These are phyloP conservation scores for Flaveria ramosissima DNA, from an alignment of 129 eudicot genomes.

Conservation along the genomic window DNA sequence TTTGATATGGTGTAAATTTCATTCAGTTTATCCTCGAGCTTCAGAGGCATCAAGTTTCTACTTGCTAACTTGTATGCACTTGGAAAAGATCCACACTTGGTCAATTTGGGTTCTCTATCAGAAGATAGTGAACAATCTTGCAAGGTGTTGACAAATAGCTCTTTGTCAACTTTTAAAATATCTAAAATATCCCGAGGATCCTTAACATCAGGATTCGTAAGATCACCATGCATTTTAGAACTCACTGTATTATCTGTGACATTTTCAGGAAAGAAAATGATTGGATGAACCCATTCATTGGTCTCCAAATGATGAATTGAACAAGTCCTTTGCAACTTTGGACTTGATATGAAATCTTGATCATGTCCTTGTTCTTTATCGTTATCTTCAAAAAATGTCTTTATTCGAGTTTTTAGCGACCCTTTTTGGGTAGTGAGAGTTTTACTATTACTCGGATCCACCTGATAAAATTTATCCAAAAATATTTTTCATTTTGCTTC, in stretches of 20 bases:
- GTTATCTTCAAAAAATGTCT: slow-evolving; percentile 43
- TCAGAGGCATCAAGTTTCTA: slow-evolving; percentile 53
- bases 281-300: slow-evolving; percentile 51
- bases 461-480: slow-evolving; percentile 31
- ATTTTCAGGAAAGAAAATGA: slow-evolving; percentile 42
- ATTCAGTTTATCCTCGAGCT: slow-evolving; percentile 60
- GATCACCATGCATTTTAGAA: slow-evolving; percentile 21
- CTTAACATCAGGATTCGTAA: slow-evolving; percentile 20
- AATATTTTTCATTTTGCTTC: not conserved
- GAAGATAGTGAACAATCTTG: slow-evolving; percentile 33
- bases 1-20: slow-evolving; percentile 49
- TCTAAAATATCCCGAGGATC: slow-evolving; percentile 53
- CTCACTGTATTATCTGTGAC: slow-evolving; percentile 18
- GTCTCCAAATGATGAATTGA: slow-evolving; percentile 65
- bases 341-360: slow-evolving; percentile 29
- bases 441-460: slow-evolving; percentile 36
- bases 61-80: slow-evolving; percentile 28
- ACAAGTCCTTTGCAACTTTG: slow-evolving; percentile 47
- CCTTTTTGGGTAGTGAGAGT: slow-evolving; percentile 38
- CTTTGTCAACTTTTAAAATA: slow-evolving; percentile 52
- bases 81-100: slow-evolving; percentile 79
- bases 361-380: slow-evolving; percentile 27
- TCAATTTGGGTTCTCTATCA: slow-evolving; percentile 39
- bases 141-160: slow-evolving; percentile 39
- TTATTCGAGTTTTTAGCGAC: slow-evolving; percentile 63